These are phyloP conservation scores for Wallacemonas sp. DNA, from an alignment of 208 protist species.

Conservation along the genomic window DNA sequence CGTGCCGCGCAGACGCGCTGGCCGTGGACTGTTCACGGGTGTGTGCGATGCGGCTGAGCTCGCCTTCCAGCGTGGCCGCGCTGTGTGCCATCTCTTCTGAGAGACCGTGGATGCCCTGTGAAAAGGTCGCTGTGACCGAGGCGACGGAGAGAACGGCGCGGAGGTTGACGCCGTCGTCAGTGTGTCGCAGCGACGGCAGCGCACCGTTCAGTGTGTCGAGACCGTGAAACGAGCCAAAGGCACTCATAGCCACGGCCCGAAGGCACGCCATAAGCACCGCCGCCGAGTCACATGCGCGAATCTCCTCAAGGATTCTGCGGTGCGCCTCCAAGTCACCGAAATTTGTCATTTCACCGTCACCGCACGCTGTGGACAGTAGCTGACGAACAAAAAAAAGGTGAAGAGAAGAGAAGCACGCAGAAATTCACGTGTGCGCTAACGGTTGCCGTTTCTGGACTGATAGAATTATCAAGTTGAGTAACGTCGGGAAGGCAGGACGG, in stretches of 20 bases:
- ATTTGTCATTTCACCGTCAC: too few species aligned
- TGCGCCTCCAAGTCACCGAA: conserved; percentile 46
- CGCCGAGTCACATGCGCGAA: conserved; percentile 8
- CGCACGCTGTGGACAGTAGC: too few species aligned
- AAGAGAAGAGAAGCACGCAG: conserved; percentile 1
- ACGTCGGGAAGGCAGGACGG: too few species aligned
- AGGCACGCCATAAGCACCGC: conserved; percentile 12
- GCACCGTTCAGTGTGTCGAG: background rate
- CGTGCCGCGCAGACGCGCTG: background rate
- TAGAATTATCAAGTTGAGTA: too few species aligned
- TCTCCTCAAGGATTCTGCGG: conserved; percentile 24
- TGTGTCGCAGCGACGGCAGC: background rate
- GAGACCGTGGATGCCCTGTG: background rate
- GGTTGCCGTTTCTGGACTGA: too few species aligned
- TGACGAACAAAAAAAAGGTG: too few species aligned
- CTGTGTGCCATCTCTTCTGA: conserved; percentile 1
- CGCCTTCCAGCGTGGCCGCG: conserved; percentile 9
- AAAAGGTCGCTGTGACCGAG: conserved; percentile 1
- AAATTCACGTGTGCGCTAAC: too few species aligned
- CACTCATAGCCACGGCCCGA: conserved; percentile 5
- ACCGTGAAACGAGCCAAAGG: conserved; percentile 11
- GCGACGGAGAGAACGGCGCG: background rate
- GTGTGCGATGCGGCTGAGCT: background rate
- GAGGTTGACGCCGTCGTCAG: background rate
- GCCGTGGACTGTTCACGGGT: background rate